Percentiles rank a stretch among this genome's conserved stretches.
Evolutionary conservation across 148 eudicot species (phyloP).

Genomic region (Chenopodium quinoa): DNA sequence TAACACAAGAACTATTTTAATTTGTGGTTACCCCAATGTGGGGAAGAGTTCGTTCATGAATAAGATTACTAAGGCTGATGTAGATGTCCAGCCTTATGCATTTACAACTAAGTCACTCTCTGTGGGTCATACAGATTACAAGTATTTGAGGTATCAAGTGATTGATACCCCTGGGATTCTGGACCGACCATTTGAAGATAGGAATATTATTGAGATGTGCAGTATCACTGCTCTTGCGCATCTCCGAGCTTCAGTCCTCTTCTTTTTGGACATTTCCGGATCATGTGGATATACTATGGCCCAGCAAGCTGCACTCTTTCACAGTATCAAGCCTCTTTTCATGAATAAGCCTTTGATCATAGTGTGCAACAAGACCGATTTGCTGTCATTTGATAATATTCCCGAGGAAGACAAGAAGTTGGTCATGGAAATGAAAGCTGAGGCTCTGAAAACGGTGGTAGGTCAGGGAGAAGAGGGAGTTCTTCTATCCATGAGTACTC

Average conservation of each 20-base stretch:
- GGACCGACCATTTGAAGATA: constrained; percentile 91
- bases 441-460: constrained; percentile 73
- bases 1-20: constrained; percentile 77
- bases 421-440: constrained; percentile 80
- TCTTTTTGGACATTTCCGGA: constrained; percentile 84
- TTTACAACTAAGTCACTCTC: constrained; percentile 90
- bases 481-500: constrained; percentile 77
- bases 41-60: constrained; percentile 97
- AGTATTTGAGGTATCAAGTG: constrained; percentile 85
- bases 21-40: constrained; percentile 93
- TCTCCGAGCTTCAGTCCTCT: constrained; percentile 81
- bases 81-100: constrained; percentile 96
- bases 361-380: constrained; percentile 91
- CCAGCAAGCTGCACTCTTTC: constrained; percentile 87
- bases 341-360: constrained; percentile 84
- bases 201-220: constrained; percentile 96
- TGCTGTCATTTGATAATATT: constrained; percentile 67
- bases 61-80: constrained; percentile 91
- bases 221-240: constrained; percentile 93
- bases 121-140: constrained; percentile 93
- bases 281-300: constrained; percentile 87
- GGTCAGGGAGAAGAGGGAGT: constrained; percentile 76
- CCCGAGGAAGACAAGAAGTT: constrained; percentile 77
- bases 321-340: constrained; percentile 85
- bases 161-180: constrained; percentile 92